phyloP scores from a whole-genome alignment of 2,329 filamentous ascomycete species.

The Elsinoe necatrix region DNA sequence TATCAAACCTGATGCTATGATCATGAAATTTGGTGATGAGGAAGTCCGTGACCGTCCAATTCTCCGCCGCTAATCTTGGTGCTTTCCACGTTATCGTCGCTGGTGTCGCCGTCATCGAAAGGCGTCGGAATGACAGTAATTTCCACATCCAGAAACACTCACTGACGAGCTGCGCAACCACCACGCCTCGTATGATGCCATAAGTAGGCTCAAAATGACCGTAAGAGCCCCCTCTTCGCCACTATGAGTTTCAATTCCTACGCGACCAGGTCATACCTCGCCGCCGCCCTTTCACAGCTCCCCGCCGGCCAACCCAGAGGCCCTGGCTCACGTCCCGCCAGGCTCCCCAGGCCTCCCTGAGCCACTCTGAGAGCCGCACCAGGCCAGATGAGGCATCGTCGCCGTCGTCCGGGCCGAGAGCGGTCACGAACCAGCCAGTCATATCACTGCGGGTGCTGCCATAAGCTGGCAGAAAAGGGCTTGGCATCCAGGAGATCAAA shows the following conservation, averaged over 20 bases:
- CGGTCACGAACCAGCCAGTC: not conserved
- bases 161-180: not conserved
- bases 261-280: not conserved
- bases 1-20: conserved; percentile 4
- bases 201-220: conserved; percentile 1
- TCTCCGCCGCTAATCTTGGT: not conserved
- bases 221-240: not conserved
- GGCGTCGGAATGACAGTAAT: not conserved
- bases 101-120: not conserved
- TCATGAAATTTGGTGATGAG: not conserved
- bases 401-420: not conserved
- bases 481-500: not conserved
- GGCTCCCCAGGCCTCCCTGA: not conserved
- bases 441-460: not conserved
- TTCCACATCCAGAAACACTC: not conserved
- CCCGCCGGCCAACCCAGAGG: not conserved
- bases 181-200: not conserved
- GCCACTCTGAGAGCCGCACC: not conserved
- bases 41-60: not conserved
- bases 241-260: not conserved
- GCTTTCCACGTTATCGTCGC: not conserved
- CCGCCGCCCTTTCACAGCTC: not conserved
- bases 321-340: not conserved
- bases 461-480: not conserved
- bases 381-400: not conserved